Evolutionary conservation across 2,329 filamentous ascomycete species (phyloP), one percentile per base, ranked within the genome.

Genomic region (Cercospora beticola): DNA sequence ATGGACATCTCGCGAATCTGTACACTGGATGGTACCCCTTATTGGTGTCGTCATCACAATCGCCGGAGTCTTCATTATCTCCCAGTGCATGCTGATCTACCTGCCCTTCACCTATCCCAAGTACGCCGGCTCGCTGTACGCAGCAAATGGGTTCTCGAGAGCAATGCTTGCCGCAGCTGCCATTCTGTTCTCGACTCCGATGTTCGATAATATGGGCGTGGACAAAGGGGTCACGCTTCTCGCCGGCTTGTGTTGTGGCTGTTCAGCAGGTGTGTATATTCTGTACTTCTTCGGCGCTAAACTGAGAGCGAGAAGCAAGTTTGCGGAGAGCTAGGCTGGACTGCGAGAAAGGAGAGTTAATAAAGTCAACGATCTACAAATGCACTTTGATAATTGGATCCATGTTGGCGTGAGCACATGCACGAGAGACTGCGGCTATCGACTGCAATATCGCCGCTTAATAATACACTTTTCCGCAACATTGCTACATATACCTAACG

Each of bases 121-220:
- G 49, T 81, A 81, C 72, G 86, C 86, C 1, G 86, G 87, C 46
- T 84, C 82, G 62, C 78, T 89, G 16, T 88, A 89, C 73, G 87
- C 87, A 0, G 86, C 82, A 2, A 89, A 88, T 74, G 87, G 88
- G 26, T 86, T 88, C 76, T 83, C 57, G 21, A 36, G 66, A 49
- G 43, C 62, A 23, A 14, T 46, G 21, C 36, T 68, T 2, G 66
- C 66, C 10, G 57, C 62, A 12, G 40, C 62, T 9, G 66, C 66
- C 1, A 49, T 68, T 30, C 21, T 68, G 2, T 68, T 68, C 26
- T 61, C 66, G 21, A 65, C 36, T 28, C 66, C 66, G 1, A 68
- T 68, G 66, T 70, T 68, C 36, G 18, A 46, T 10, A 66, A 36
- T 7, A 18, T 70, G n/a, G 68, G 62, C 3, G 58, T 70, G 10